Percentiles rank a stretch among this genome's conserved stretches.
phyloP scores from a whole-genome alignment of 1,284 basidiomycete genomes.

The Ganoderma meredithae region DNA sequence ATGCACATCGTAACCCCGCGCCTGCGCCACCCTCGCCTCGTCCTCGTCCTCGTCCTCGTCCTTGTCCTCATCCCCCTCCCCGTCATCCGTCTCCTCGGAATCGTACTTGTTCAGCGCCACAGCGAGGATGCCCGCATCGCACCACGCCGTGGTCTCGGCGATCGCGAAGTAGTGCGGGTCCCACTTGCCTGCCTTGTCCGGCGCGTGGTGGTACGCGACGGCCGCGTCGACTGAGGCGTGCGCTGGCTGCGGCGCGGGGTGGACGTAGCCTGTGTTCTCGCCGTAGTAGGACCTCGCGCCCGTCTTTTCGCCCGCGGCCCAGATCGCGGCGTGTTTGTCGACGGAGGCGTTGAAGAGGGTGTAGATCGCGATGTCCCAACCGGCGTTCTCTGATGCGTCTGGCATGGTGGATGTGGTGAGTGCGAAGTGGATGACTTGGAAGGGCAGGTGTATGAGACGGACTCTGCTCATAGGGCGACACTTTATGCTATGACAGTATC shows the following conservation, averaged over 20 bases:
- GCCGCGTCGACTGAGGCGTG: not conserved
- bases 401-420: not conserved
- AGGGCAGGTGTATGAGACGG: no score
- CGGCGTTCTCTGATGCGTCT: not conserved
- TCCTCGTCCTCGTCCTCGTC: not conserved
- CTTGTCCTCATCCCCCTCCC: not conserved
- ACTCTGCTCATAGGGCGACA: no score
- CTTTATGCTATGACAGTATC: no score
- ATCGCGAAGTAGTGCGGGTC: conserved; percentile 1
- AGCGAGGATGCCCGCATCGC: not conserved
- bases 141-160: not conserved
- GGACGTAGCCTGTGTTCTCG: not conserved
- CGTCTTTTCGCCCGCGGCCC: not conserved
- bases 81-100: not conserved
- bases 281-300: not conserved
- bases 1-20: not conserved
- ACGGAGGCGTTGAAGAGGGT: not conserved
- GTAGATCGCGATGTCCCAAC: not conserved
- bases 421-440: not conserved
- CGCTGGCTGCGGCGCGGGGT: not conserved
- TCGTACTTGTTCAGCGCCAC: not conserved
- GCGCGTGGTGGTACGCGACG: not conserved
- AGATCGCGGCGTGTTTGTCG: not conserved
- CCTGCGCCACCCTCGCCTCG: not conserved
- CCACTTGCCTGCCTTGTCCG: conserved; percentile 2